Base-by-base conservation (phyloP, 768 basidiomycete genomes). In the Rhodotorula toruloides region DNA sequence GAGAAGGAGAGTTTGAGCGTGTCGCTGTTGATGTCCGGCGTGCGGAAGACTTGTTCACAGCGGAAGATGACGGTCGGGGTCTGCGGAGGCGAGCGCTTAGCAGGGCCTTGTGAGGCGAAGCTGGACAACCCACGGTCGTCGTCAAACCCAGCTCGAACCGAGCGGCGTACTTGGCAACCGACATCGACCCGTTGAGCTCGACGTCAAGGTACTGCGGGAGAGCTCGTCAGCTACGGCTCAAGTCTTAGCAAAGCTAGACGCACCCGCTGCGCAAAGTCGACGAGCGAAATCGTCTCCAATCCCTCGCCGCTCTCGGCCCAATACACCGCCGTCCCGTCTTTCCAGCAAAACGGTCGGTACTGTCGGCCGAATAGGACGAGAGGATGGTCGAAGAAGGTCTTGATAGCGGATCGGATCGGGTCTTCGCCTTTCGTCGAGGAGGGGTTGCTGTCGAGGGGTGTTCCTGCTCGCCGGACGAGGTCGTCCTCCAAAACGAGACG, bases 71-170 rank as follows among this genome's bases (percentile, higher is more conserved):
- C 55, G 37, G 68, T 65, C 31, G 63, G 68, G 1, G 60, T 69
- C 68, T 69, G 53, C 17, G 14, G 4, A 8, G 22, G n/a, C n/a
- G n/a, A n/a, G n/a, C n/a, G n/a, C n/a, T n/a, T n/a, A n/a, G n/a
- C n/a, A n/a, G n/a, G n/a, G n/a, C n/a, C n/a, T n/a, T n/a, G n/a
- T n/a, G n/a, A n/a, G n/a, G n/a, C n/a, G n/a, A n/a, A n/a, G n/a
- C n/a, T n/a, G n/a, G n/a, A n/a, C n/a, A n/a, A n/a, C n/a, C n/a
- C n/a, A 63, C 67, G 1, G 68, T 65, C 0, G 54, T 61, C 5
- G 68, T 65, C 29, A 69, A 25, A 1, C 68, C 68, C 10, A 69
- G 59, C 46, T 69, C 68, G 59, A 69, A 69, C 2, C 68, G 59
- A 3, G 68, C 58, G 22, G 54, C 54, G 22, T 61, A 69, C 63